These are phyloP conservation scores for Choiromyces venosus DNA, from an alignment of 495 filamentous ascomycete genomes.

Conservation along the genomic window DNA sequence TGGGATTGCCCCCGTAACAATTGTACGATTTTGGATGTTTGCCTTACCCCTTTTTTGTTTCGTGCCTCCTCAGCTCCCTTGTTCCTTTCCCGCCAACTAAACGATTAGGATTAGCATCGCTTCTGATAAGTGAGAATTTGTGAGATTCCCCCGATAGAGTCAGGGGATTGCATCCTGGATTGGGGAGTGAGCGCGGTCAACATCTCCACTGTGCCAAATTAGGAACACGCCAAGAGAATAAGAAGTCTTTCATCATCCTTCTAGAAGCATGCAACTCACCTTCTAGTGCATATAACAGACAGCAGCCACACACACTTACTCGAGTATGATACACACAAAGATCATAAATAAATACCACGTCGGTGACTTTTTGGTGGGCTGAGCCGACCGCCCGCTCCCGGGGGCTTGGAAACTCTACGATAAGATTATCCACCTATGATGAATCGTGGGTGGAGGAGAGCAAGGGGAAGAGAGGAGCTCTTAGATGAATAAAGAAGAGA, in stretches of 20 bases:
- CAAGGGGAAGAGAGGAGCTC: not conserved
- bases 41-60: constrained; percentile 39
- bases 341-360: not conserved
- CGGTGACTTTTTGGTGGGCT: constrained; percentile 19
- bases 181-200: constrained; percentile 35
- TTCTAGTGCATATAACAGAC: constrained; percentile 21
- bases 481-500: no score
- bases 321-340: not conserved
- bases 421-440: constrained; percentile 20
- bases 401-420: constrained; percentile 20
- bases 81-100: constrained; percentile 33
- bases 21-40: constrained; percentile 28
- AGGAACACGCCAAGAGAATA: constrained; percentile 26
- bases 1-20: constrained; percentile 26
- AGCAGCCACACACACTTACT: not conserved
- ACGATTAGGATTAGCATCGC: constrained; percentile 32
- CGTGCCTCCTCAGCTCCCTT: constrained; percentile 32
- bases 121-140: constrained; percentile 33
- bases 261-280: constrained; percentile 37
- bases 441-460: not conserved
- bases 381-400: constrained; percentile 28
- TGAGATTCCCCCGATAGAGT: constrained; percentile 37
- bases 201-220: constrained; percentile 33
- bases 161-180: constrained; percentile 25
- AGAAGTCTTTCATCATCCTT: constrained; percentile 32